Evolutionary conservation across 2,329 filamentous ascomycete genomes (phyloP).

Genomic region (Pestalotiopsis sp.): DNA sequence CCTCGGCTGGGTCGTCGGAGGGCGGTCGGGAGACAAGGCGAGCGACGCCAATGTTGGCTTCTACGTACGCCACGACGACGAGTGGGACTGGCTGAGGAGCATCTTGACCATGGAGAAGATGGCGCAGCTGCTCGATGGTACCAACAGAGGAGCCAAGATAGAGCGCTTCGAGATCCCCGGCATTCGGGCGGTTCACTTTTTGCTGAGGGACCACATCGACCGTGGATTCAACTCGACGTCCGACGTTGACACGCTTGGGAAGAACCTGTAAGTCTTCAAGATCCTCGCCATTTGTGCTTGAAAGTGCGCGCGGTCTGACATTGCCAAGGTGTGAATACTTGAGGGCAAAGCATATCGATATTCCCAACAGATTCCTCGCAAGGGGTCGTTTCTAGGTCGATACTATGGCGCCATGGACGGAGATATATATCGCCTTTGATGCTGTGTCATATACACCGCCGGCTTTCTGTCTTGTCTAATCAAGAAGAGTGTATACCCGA

Average conservation of each 20-base stretch:
- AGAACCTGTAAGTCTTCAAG: slow-evolving; percentile 24
- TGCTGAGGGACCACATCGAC: slow-evolving; percentile 49
- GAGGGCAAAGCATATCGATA: slow-evolving; percentile 45
- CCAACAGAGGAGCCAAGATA: slow-evolving; percentile 16
- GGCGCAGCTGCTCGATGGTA: slow-evolving; percentile 10
- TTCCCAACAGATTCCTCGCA: slow-evolving; percentile 45
- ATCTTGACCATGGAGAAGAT: slow-evolving; percentile 8
- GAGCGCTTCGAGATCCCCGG: slow-evolving; percentile 16
- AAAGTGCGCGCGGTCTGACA: neutral
- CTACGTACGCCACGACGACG: slow-evolving; percentile 22
- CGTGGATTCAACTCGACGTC: slow-evolving; percentile 44
- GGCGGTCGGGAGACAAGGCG: slow-evolving; percentile 28
- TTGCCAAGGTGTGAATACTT: slow-evolving; percentile 46
- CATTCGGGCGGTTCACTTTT: slow-evolving; percentile 33
- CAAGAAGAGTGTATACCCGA: too few relatives aligned
- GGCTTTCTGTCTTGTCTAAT: too few relatives aligned
- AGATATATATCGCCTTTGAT: too few relatives aligned
- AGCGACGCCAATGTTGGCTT: slow-evolving; percentile 25
- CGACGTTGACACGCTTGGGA: slow-evolving; percentile 48
- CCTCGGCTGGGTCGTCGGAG: slow-evolving; percentile 34
- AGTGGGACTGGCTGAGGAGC: slow-evolving; percentile 22
- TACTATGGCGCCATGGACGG: neutral
- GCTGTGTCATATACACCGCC: too few relatives aligned
- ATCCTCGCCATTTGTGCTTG: neutral
- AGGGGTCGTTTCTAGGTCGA: slow-evolving; percentile 30